Evolutionary conservation across 352 stramenopile species (phyloP).

Genomic region (Globisporangium paroecandrum): DNA sequence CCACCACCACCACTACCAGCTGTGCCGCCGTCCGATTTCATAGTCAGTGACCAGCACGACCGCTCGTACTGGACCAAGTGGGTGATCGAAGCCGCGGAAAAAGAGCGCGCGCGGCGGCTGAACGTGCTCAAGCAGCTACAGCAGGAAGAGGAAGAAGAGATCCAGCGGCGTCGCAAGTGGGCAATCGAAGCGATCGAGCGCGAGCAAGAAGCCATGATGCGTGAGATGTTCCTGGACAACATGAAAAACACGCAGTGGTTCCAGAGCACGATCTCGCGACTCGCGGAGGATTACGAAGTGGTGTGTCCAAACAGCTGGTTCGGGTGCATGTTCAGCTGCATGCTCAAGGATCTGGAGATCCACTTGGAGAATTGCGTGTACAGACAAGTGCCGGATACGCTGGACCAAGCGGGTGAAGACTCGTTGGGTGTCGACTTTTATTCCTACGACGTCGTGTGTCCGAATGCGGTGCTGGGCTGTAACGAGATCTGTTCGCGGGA

Average conservation of each 20-base stretch:
- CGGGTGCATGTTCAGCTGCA: slow-evolving; percentile 82
- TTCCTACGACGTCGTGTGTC: slow-evolving; percentile 83
- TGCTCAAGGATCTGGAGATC: slow-evolving; percentile 71
- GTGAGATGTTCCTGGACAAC: slow-evolving; percentile 83
- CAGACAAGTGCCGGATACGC: slow-evolving; percentile 69
- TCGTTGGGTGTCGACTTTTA: slow-evolving; percentile 55
- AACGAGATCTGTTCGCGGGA: slow-evolving; percentile 76
- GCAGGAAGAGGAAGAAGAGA: slow-evolving; percentile 70
- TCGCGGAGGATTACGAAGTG: slow-evolving; percentile 80
- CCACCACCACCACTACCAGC: not conserved
- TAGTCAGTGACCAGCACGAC: slow-evolving; percentile 24
- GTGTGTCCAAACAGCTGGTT: slow-evolving; percentile 86
- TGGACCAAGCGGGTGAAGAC: slow-evolving; percentile 62
- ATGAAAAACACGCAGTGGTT: slow-evolving; percentile 91
- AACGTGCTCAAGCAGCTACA: slow-evolving; percentile 68
- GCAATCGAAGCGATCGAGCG: slow-evolving; percentile 78
- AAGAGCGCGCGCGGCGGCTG: slow-evolving; percentile 64
- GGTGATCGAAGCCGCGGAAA: slow-evolving; percentile 78
- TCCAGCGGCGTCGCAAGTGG: slow-evolving; percentile 60
- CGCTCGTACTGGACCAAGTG: slow-evolving; percentile 78
- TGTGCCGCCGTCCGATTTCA: not conserved
- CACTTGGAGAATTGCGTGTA: slow-evolving; percentile 70
- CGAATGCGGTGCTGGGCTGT: slow-evolving; percentile 76
- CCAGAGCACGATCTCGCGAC: slow-evolving; percentile 76
- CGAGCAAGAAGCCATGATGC: slow-evolving; percentile 77